These are phyloP conservation scores for Trichodelitschia bisporula DNA, from an alignment of 495 filamentous ascomycete species.

Conservation along the genomic window DNA sequence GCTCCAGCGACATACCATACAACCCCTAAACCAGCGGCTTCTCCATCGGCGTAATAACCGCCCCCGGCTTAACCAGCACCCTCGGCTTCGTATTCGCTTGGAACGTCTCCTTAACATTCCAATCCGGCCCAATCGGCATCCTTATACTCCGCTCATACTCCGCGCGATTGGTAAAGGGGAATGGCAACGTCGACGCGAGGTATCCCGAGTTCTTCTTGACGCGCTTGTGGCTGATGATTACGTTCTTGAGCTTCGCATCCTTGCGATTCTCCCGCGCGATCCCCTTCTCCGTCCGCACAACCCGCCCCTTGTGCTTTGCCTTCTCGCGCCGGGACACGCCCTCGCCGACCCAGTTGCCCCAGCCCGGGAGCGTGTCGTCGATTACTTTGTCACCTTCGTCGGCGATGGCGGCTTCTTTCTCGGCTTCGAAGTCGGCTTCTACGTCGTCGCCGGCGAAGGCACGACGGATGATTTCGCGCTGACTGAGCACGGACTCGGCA, in stretches of 20 bases:
- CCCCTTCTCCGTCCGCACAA: constrained; percentile 49
- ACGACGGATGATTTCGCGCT: constrained; percentile 54
- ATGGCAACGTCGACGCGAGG: constrained; percentile 55
- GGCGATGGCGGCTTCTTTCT: constrained; percentile 46
- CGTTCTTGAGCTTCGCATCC: constrained; percentile 54
- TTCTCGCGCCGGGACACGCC: constrained; percentile 40
- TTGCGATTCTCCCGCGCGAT: constrained; percentile 51
- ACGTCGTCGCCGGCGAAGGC: constrained; percentile 86
- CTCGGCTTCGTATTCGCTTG: constrained; percentile 77
- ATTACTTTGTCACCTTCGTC: constrained; percentile 71
- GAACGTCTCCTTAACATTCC: constrained; percentile 82
- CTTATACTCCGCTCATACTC: constrained; percentile 84
- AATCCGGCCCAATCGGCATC: constrained; percentile 78
- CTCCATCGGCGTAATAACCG: constrained; percentile 61
- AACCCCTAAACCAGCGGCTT: constrained; percentile 36
- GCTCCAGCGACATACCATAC: no score
- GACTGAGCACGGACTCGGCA: no score
- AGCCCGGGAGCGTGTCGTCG: constrained; percentile 71
- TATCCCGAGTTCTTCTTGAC: constrained; percentile 87
- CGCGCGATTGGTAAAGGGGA: constrained; percentile 58
- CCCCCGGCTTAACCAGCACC: constrained; percentile 72
- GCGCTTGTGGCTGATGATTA: constrained; percentile 83
- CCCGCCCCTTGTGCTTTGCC: constrained; percentile 29
- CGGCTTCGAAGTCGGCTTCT: constrained; percentile 52
- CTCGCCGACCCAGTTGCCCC: constrained; percentile 74